These are phyloP conservation scores for Ganoderma meredithae DNA, from an alignment of 1,284 basidiomycete genomes.

Conservation along the genomic window DNA sequence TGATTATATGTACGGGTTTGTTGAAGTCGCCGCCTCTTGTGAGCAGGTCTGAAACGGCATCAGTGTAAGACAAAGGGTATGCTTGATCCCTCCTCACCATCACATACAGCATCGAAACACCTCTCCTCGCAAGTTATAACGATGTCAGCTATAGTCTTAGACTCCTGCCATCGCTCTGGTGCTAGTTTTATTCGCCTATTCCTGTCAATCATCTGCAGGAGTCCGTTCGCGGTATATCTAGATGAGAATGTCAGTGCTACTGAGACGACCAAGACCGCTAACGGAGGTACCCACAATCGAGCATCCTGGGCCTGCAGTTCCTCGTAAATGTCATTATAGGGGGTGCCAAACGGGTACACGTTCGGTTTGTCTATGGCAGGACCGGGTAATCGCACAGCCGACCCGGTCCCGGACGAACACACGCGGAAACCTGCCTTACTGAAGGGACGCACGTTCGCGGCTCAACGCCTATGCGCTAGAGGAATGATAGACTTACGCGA, in stretches of 20 bases:
- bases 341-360: constrained; percentile 97
- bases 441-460: constrained; percentile 23
- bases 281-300: constrained; percentile 65
- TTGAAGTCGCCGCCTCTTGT: constrained; percentile 91
- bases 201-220: constrained; percentile 97
- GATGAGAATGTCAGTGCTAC: constrained; percentile 15
- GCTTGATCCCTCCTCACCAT: constrained; percentile 71
- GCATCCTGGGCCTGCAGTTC: constrained; percentile 91
- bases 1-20: constrained; percentile 95
- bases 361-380: constrained; percentile 98
- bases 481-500: constrained; percentile 67
- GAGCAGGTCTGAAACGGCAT: constrained; percentile 75
- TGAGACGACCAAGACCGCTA: constrained; percentile 25
- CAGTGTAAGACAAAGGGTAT: constrained; percentile 24
- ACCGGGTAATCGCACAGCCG: constrained; percentile 95
- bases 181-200: constrained; percentile 93
- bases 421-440: constrained; percentile 92
- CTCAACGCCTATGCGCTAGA: background rate
- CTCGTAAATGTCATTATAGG: constrained; percentile 95
- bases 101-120: constrained; percentile 98
- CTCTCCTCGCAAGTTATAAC: constrained; percentile 99
- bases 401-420: constrained; percentile 95
- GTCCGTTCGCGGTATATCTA: constrained; percentile 94
- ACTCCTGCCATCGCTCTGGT: constrained; percentile 98
- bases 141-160: constrained; percentile 86